Evolutionary conservation across 2,329 filamentous ascomycete genomes (phyloP), one percentile per base, ranked within the genome.

Genomic region (Curvularia spicifera): DNA sequence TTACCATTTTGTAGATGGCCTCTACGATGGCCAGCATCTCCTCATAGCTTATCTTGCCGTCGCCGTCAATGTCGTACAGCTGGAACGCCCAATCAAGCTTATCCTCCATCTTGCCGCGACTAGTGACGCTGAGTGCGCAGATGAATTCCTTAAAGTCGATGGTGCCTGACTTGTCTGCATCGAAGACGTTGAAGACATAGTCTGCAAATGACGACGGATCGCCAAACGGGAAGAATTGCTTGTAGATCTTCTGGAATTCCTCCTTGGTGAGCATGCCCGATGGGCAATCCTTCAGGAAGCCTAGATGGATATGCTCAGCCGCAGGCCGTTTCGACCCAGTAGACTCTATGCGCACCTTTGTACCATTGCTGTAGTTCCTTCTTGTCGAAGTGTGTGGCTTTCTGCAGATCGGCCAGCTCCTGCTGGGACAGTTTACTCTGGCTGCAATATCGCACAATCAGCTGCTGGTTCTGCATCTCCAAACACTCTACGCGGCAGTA

Each of bases 91-190:
- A 99, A 78, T 98, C 94, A 57, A 99, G 85, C 81, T 99, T 99
- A 81, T 99, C 95, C 81, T 99, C 95, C 92, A 98, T 97, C 83
- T 96, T 96, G 74, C 95, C 95, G 69, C 95, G 88, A 79, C 92
- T 96, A 50, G 95, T 99, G 74, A 99, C 94, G 78, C 92, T 97
- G 64, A 99, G 82, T 28, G 95, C 95, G 81, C 94, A 97, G 79
- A 99, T 99, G 81, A 99, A 99, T 80, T 99, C 95, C 78, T 98
- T 98, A 81, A 99, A 99, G 81, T 99, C 95, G 76, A 99, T 99
- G 69, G 91, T 94, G 67, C 95, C 95, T 44, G 92, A 97, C 75
- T 96, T 96, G 80, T 99, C 95, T 75, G 91, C 91, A 78, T 99
- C 95, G 78, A 99, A 99, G 39, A 99, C 95, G 71, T 97, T 97